phyloP scores from a whole-genome alignment of 1,284 basidiomycete genomes.

The Tetrapyrgos nigripes region DNA sequence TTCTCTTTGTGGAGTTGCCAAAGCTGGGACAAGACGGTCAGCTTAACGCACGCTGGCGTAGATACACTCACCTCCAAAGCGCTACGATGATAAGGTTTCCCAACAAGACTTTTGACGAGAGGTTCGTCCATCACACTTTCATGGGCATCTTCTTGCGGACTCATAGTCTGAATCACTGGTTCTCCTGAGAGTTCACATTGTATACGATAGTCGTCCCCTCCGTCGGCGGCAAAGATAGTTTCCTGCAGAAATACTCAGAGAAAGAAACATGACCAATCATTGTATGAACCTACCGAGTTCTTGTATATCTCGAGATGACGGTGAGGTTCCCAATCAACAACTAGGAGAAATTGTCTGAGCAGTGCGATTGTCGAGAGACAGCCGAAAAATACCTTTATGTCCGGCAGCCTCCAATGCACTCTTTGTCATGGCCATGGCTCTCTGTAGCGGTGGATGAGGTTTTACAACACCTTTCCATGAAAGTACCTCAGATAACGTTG shows the following conservation, averaged over 20 bases:
- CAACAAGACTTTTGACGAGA: slow-evolving; percentile 42
- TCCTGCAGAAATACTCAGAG: slow-evolving; percentile 34
- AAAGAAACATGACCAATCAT: not conserved
- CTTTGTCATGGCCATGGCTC: slow-evolving; percentile 65
- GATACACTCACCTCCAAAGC: slow-evolving; percentile 40
- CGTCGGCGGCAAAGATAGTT: slow-evolving; percentile 50
- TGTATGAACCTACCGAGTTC: slow-evolving; percentile 45
- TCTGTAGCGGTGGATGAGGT: slow-evolving; percentile 48
- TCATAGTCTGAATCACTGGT: slow-evolving; percentile 48
- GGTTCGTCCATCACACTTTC: slow-evolving; percentile 36
- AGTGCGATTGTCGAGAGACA: slow-evolving; percentile 25
- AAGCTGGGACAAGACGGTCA: slow-evolving; percentile 44
- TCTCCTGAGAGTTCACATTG: slow-evolving; percentile 48
- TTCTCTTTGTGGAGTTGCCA: slow-evolving; percentile 61
- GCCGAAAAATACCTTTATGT: slow-evolving; percentile 43
- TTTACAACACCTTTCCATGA: slow-evolving; percentile 35
- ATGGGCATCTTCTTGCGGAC: slow-evolving; percentile 36
- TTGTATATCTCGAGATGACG: slow-evolving; percentile 56
- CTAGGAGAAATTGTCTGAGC: slow-evolving; percentile 25
- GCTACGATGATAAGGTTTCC: slow-evolving; percentile 36
- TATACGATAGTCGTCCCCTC: slow-evolving; percentile 46
- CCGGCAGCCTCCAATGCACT: slow-evolving; percentile 64
- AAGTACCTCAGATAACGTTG: not conserved
- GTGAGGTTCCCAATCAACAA: slow-evolving; percentile 56
- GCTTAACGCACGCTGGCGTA: not conserved